phyloP scores from a whole-genome alignment of 768 basidiomycete species.

The Tephrocybe rancida region DNA sequence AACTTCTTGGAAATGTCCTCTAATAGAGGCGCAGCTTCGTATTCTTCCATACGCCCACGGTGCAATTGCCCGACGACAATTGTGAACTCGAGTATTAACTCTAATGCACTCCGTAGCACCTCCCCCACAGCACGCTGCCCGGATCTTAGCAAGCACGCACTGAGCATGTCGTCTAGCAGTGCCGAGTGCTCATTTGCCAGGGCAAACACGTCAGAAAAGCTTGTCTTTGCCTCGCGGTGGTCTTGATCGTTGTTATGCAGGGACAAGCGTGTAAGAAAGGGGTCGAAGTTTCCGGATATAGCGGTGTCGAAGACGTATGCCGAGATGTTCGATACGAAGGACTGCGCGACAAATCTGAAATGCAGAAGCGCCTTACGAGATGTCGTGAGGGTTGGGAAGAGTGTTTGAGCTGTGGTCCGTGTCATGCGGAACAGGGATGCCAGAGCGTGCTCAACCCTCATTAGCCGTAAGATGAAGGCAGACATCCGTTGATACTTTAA shows the following conservation, averaged over 20 bases:
- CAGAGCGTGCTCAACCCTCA: conserved; percentile 75
- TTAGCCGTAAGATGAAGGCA: conserved; percentile 74
- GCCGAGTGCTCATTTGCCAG: conserved; percentile 67
- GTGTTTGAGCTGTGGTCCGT: conserved; percentile 37
- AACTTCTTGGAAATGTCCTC: conserved; percentile 59
- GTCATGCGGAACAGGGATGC: conserved; percentile 69
- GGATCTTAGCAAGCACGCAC: conserved; percentile 72
- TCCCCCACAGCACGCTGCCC: conserved; percentile 69
- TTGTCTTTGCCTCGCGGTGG: conserved; percentile 1
- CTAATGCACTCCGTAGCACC: conserved; percentile 61
- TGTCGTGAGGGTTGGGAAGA: conserved; percentile 61
- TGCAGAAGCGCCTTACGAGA: conserved; percentile 59
- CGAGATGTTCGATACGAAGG: conserved; percentile 69
- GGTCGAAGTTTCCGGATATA: conserved; percentile 75
- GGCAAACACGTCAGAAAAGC: conserved; percentile 76
- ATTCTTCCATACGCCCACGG: conserved; percentile 57
- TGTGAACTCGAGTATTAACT: conserved; percentile 67
- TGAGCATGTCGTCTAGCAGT: conserved; percentile 74
- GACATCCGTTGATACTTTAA: conserved; percentile 88
- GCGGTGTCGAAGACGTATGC: conserved; percentile 81
- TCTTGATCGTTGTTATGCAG: conserved; percentile 16
- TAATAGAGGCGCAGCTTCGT: conserved; percentile 59
- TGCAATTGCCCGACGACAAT: conserved; percentile 64
- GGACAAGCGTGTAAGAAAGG: conserved; percentile 54
- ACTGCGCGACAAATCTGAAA: conserved; percentile 74